These are phyloP conservation scores for Coemansia sp. DNA, from an alignment of 192 early-diverging fungal species.

Conservation along the genomic window DNA sequence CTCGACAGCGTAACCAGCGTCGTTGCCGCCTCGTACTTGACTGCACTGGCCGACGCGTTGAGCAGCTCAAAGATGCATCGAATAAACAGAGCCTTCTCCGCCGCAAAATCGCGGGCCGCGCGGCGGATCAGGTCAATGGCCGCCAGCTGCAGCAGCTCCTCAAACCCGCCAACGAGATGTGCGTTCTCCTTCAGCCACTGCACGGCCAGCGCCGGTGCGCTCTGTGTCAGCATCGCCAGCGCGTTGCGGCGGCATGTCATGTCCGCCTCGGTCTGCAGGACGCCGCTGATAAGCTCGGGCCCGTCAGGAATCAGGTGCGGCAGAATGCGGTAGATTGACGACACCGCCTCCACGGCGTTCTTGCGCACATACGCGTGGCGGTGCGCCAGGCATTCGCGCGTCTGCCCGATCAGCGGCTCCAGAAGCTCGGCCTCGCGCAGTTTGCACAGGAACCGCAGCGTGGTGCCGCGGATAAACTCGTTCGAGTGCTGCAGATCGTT, in stretches of 20 bases:
- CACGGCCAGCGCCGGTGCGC: slow-evolving; percentile 73
- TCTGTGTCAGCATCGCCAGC: slow-evolving; percentile 88
- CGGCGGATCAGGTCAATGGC: slow-evolving; percentile 95
- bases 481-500: slow-evolving; percentile 98
- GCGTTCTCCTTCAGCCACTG: slow-evolving; percentile 79
- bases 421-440: slow-evolving; percentile 92
- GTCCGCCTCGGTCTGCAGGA: slow-evolving; percentile 80
- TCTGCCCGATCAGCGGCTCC: slow-evolving; percentile 89
- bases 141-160: slow-evolving; percentile 91
- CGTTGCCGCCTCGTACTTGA: slow-evolving; percentile 97
- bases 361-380: slow-evolving; percentile 97
- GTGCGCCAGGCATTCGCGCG: slow-evolving; percentile 88
- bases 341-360: slow-evolving; percentile 94
- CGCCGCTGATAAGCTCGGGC: slow-evolving; percentile 78
- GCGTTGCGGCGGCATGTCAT: slow-evolving; percentile 91
- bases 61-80: slow-evolving; percentile 87
- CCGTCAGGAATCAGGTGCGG: slow-evolving; percentile 95
- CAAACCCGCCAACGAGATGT: slow-evolving; percentile 72
- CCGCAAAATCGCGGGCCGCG: slow-evolving; percentile 72
- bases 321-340: slow-evolving; percentile 83
- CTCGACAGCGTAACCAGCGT: slow-evolving; percentile 86
- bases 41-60: slow-evolving; percentile 75
- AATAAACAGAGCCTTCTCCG: slow-evolving; percentile 93
- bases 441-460: slow-evolving; percentile 93
- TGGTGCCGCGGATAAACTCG: slow-evolving; percentile 94